Conservation (phyloP, 2,329 filamentous ascomycete genomes). For the Ilyonectria destructans region DNA sequence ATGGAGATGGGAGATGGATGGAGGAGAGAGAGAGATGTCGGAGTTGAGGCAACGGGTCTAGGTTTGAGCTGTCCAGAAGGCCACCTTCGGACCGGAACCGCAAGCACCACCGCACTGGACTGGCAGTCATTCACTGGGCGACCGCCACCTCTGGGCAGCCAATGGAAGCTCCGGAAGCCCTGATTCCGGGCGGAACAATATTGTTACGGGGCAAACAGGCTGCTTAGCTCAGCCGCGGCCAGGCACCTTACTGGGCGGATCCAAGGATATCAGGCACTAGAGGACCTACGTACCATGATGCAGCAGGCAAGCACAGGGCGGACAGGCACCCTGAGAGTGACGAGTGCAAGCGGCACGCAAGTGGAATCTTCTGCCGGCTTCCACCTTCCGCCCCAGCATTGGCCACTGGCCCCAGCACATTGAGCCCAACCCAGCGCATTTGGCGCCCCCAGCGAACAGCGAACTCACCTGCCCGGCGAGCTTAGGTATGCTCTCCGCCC, state of each 20-base stretch:
- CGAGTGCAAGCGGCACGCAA: slow-evolving; percentile 39
- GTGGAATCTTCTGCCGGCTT: slow-evolving; percentile 55
- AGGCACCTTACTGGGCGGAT: slow-evolving; percentile 33
- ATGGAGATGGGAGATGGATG: slow-evolving; percentile 30
- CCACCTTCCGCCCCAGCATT: slow-evolving; percentile 37
- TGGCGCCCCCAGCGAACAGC: slow-evolving; percentile 9
- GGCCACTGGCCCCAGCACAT: slow-evolving; percentile 12
- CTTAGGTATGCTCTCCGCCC: slow-evolving; percentile 13
- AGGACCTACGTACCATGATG: slow-evolving; percentile 43
- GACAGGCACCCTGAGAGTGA: slow-evolving; percentile 49
- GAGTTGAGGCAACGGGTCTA: slow-evolving; percentile 43
- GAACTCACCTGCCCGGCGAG: slow-evolving; percentile 9
- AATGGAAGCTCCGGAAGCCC: slow-evolving; percentile 54
- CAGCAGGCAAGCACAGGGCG: slow-evolving; percentile 32
- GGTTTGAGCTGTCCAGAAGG: slow-evolving; percentile 49
- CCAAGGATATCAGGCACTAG: slow-evolving; percentile 27
- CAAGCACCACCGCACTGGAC: slow-evolving; percentile 33
- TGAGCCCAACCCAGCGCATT: not conserved
- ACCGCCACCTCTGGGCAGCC: slow-evolving; percentile 47
- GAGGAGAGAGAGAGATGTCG: slow-evolving; percentile 26
- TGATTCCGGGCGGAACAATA: slow-evolving; percentile 56
- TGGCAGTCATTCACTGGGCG: slow-evolving; percentile 49
- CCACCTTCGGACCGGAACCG: slow-evolving; percentile 48
- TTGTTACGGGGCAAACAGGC: slow-evolving; percentile 48
- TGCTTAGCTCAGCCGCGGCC: slow-evolving; percentile 48